Base-by-base conservation (phyloP, 2,329 filamentous ascomycete genomes). In the Thielaviopsis populi region DNA sequence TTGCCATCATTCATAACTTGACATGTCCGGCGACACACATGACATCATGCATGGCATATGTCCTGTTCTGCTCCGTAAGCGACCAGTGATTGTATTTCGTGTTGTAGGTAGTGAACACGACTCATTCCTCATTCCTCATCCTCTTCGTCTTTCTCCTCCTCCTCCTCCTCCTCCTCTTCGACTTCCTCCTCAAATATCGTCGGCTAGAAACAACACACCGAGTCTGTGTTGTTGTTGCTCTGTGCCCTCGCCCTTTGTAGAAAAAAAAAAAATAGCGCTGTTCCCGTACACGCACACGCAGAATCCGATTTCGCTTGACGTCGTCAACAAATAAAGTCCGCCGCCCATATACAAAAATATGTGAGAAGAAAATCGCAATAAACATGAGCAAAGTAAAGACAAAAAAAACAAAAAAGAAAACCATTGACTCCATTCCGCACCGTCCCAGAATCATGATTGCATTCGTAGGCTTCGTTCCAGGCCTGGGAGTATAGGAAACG, bases 401-500 rank as follows among this genome's bases (percentile, higher is more conserved):
- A 40, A 42, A 61, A 11, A 30, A 7, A 59, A 62, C 66, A 63
- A 67, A 65, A 62, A 54, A 48, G 48, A 22, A 63, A 63, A 59
- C 64, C 53, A 56, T 63, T 43, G 61, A 66, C 64, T 66, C 64
- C 64, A 61, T 63, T 61, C 61, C 61, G 59, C 54, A 61, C 64
- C 64, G 37, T 66, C 43, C 64, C 64, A 66, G 43, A 61, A 66
- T 66, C 64, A 63, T 66, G 58, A 66, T 56, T 60, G 61, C 42
- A 63, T 61, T 60, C 27, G 19, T 59, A 66, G 56, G 63, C 63
- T 53, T 40, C 43, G 59, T 58, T 48, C 27, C 11, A 61, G 22
- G 59, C 56, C 58, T 54, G 37, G 40, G 56, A 67, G 67, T 71
- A 69, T 69, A 70, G 60, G 50, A 66, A 66, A 66, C 63, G 68